Evolutionary conservation across 352 stramenopile genomes (phyloP).

Genomic region (Pythium plurisporium): DNA sequence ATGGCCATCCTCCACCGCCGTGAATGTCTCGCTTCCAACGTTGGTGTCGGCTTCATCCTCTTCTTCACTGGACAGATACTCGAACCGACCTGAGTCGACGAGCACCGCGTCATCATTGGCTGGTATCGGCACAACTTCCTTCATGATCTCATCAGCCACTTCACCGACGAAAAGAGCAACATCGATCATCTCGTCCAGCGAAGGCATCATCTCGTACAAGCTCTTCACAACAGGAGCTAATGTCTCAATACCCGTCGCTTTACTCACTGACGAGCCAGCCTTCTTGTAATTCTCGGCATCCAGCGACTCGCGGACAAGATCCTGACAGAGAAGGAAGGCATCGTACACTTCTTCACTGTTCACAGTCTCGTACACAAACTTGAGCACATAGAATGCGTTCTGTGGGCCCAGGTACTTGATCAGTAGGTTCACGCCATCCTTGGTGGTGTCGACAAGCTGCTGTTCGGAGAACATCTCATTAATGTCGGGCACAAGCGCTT

Average conservation of each 20-base stretch:
- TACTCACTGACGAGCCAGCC: slow-evolving; percentile 34
- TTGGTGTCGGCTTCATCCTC: neutral
- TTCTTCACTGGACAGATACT: slow-evolving; percentile 11
- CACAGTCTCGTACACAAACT: slow-evolving; percentile 64
- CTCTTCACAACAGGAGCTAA: slow-evolving; percentile 42
- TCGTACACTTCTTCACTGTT: slow-evolving; percentile 75
- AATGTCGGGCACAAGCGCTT: slow-evolving; percentile 42
- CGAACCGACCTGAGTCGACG: slow-evolving; percentile 14
- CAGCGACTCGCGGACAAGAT: slow-evolving; percentile 55
- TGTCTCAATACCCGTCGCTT: slow-evolving; percentile 39
- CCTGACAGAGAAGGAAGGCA: slow-evolving; percentile 56
- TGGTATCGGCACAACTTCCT: slow-evolving; percentile 4
- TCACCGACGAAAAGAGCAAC: slow-evolving; percentile 48
- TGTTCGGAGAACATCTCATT: slow-evolving; percentile 44
- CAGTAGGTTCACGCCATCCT: slow-evolving; percentile 43
- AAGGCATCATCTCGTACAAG: slow-evolving; percentile 53
- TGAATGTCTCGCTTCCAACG: neutral
- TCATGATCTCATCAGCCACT: slow-evolving; percentile 47
- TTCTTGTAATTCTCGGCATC: slow-evolving; percentile 61
- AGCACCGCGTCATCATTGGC: slow-evolving; percentile 16
- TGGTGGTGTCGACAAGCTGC: slow-evolving; percentile 45
- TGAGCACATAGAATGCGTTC: slow-evolving; percentile 70
- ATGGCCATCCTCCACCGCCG: neutral
- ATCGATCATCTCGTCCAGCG: slow-evolving; percentile 60
- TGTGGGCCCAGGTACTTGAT: slow-evolving; percentile 59